Conservation (phyloP, 495 filamentous ascomycete genomes). For the Daldinia decipiens region DNA sequence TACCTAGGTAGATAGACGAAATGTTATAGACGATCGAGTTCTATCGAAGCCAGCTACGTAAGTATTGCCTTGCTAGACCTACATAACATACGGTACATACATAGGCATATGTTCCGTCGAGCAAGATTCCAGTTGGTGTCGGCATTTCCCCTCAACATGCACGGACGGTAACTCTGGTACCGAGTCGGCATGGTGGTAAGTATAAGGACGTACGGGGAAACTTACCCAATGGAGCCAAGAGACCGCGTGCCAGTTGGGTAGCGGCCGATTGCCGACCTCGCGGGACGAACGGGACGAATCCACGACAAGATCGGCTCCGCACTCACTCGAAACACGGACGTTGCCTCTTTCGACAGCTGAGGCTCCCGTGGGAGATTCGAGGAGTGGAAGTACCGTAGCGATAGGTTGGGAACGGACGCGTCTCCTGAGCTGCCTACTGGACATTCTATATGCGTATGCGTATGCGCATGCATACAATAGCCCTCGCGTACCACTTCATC, state of each 20-base stretch:
- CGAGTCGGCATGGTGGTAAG: constrained; percentile 33
- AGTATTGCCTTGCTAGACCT: background rate
- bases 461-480: constrained; percentile 16
- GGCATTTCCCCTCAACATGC: constrained; percentile 12
- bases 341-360: constrained; percentile 39
- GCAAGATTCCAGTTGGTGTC: constrained; percentile 13
- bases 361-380: constrained; percentile 34
- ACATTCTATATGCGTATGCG: constrained; percentile 13
- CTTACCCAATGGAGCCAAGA: constrained; percentile 42
- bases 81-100: background rate
- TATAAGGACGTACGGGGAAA: constrained; percentile 32
- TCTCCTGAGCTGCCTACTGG: constrained; percentile 35
- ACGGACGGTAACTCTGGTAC: constrained; percentile 27
- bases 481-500: constrained; percentile 21
- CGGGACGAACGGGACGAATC: constrained; percentile 42
- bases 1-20: constrained; percentile 7
- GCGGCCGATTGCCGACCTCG: constrained; percentile 45
- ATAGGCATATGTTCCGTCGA: constrained; percentile 7
- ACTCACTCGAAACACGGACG: constrained; percentile 44
- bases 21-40: background rate
- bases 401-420: constrained; percentile 28
- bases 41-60: constrained; percentile 11
- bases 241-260: constrained; percentile 42
- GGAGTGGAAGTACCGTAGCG: constrained; percentile 20
- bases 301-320: constrained; percentile 46